These are phyloP conservation scores for Trichoderma lentiforme DNA, from an alignment of 2,329 filamentous ascomycete species.

Conservation along the genomic window DNA sequence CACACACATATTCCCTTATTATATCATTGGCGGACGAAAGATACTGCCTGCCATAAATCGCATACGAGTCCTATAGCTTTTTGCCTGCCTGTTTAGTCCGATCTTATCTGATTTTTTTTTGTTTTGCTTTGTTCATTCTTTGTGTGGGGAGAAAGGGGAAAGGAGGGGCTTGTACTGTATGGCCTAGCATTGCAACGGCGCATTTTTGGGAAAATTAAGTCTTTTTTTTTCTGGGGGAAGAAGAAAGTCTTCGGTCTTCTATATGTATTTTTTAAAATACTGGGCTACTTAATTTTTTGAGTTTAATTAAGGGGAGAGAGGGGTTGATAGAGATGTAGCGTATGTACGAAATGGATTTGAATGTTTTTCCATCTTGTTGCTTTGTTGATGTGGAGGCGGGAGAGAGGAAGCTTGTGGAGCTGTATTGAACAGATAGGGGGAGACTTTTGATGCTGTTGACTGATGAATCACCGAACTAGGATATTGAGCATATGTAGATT, in stretches of 20 bases:
- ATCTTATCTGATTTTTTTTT: background rate
- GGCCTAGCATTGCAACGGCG: slow-evolving; percentile 17
- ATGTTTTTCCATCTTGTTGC: background rate
- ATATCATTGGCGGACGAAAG: background rate
- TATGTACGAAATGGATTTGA: slow-evolving; percentile 6
- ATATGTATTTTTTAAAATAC: background rate
- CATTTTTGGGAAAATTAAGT: background rate
- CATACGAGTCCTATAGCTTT: background rate
- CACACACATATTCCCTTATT: background rate
- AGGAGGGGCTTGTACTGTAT: background rate
- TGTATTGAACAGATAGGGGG: too few species aligned
- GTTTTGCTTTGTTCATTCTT: background rate
- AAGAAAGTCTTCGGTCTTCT: background rate
- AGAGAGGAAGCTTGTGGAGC: too few species aligned
- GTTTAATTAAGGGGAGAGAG: background rate
- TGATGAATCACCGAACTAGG: too few species aligned
- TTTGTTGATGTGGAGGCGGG: too few species aligned
- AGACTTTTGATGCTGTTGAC: too few species aligned
- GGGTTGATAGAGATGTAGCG: background rate
- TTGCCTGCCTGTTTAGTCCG: background rate
- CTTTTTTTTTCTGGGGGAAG: background rate
- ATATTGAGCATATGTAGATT: too few species aligned
- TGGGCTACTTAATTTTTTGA: background rate
- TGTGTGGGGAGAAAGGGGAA: background rate
- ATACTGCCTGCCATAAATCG: background rate